Evolutionary conservation across 371 early-diverging fungal genomes (phyloP).

Genomic region (Mortierella sp.): DNA sequence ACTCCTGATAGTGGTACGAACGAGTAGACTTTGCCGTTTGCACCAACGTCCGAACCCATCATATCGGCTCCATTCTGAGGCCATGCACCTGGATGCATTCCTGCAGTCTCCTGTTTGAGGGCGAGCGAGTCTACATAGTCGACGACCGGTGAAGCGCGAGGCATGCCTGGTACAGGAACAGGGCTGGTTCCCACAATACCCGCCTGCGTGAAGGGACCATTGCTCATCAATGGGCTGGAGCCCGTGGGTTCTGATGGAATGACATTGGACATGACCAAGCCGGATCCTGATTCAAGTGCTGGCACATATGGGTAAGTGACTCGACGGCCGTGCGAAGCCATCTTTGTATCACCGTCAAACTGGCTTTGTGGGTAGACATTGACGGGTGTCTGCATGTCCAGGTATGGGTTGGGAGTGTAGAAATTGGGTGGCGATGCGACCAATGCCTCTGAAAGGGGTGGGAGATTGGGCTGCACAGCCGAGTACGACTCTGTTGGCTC

Average conservation of each 20-base stretch:
- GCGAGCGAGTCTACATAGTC: constrained; percentile 38
- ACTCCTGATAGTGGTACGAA: constrained; percentile 73
- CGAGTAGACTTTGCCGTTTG: constrained; percentile 61
- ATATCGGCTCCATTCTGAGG: not conserved
- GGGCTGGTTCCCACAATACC: constrained; percentile 22
- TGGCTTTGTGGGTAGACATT: constrained; percentile 8
- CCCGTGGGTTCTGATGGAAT: constrained; percentile 33
- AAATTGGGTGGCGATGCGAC: constrained; percentile 28
- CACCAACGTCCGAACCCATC: too few relatives aligned
- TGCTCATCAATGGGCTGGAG: constrained; percentile 45
- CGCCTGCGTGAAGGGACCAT: constrained; percentile 35
- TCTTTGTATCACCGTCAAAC: too few relatives aligned
- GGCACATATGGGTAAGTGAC: constrained; percentile 51
- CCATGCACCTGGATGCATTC: constrained; percentile 12
- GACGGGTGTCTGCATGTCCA: constrained; percentile 36
- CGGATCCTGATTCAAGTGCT: constrained; percentile 42
- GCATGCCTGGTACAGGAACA: constrained; percentile 26
- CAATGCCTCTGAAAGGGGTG: constrained; percentile 37
- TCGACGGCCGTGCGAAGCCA: constrained; percentile 33
- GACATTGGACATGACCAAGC: constrained; percentile 26
- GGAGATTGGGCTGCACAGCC: constrained; percentile 24
- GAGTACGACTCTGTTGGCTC: constrained; percentile 8
- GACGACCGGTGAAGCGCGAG: constrained; percentile 35
- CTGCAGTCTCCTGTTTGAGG: constrained; percentile 6
- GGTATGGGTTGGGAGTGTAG: constrained; percentile 23